Evolutionary conservation across 306 rosid species (phyloP).

Genomic region (Quercus agrifolia): DNA sequence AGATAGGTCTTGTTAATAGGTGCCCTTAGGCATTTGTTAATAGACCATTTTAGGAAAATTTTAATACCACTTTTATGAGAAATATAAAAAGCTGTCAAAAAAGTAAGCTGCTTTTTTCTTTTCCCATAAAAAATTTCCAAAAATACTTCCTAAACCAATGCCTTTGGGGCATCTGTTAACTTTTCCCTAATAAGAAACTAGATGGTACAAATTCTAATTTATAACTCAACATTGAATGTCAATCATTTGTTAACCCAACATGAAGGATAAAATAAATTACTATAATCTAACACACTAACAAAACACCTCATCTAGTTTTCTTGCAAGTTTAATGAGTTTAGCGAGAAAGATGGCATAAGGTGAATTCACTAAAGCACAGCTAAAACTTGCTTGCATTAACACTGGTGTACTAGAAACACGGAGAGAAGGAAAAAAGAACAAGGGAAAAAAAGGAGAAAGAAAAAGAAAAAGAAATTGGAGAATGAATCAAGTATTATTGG

Average conservation of each 20-base stretch:
- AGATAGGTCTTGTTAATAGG: no score
- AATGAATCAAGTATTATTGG: background rate
- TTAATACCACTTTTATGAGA: no score
- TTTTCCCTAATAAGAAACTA: background rate
- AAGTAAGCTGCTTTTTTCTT: no score
- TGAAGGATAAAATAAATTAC: conserved; percentile 10
- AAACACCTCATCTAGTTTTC: background rate
- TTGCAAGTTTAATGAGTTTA: background rate
- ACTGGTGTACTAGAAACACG: no score
- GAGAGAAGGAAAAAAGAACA: background rate
- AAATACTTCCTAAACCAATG: no score
- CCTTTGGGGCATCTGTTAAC: no score
- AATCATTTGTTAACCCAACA: background rate
- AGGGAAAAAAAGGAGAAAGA: background rate
- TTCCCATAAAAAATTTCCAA: no score
- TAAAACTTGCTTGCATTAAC: no score
- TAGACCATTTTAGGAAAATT: no score
- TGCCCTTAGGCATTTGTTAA: no score
- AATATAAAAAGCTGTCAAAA: no score
- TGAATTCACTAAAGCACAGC: background rate
- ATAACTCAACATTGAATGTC: background rate
- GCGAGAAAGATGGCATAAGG: background rate
- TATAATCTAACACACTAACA: background rate
- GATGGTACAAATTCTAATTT: background rate
- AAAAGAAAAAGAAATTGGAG: background rate